Evolutionary conservation across 208 protist genomes (phyloP).

Genomic region (Ichthyophonus hoferi): DNA sequence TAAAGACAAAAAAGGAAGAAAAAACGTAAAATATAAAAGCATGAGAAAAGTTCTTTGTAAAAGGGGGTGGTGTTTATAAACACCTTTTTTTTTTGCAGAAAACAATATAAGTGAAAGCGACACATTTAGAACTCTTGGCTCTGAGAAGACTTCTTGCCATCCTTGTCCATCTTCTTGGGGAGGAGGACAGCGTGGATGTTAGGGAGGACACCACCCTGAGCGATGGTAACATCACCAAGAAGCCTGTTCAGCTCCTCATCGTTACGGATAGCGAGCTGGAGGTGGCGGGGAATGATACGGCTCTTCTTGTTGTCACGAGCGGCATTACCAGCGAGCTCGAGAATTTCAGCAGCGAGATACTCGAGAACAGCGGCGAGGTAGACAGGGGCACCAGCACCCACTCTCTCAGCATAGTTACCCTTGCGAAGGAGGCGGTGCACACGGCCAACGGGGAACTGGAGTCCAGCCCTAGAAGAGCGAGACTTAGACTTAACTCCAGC

Average conservation of each 20-base stretch:
- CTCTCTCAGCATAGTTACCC: slow-evolving; percentile 87
- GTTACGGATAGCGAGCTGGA: slow-evolving; percentile 82
- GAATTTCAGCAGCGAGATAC: slow-evolving; percentile 89
- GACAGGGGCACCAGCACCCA: slow-evolving; percentile 92
- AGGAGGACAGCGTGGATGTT: slow-evolving; percentile 81
- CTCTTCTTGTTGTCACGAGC: slow-evolving; percentile 79
- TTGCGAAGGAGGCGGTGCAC: slow-evolving; percentile 87
- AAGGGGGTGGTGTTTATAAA: slow-evolving; percentile 13
- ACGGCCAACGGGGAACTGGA: slow-evolving; percentile 96
- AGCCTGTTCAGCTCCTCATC: slow-evolving; percentile 88
- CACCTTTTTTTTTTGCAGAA: not conserved
- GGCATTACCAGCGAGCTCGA: slow-evolving; percentile 86
- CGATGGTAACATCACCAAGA: slow-evolving; percentile 78
- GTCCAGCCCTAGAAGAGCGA: slow-evolving; percentile 85
- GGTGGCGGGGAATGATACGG: slow-evolving; percentile 83
- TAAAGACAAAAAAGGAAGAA: not conserved
- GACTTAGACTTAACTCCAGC: slow-evolving; percentile 62
- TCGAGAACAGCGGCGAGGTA: slow-evolving; percentile 97
- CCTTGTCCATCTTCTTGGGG: slow-evolving; percentile 63
- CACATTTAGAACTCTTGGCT: slow-evolving; percentile 38
- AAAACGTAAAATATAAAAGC: not conserved
- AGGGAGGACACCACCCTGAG: slow-evolving; percentile 82
- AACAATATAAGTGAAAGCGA: not conserved
- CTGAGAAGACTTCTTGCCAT: not conserved
- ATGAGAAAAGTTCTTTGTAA: not conserved